Percentiles rank a stretch among this genome's conserved stretches.
Evolutionary conservation across 345 rosid species (phyloP).

Genomic region (Rhizophora apiculata): DNA sequence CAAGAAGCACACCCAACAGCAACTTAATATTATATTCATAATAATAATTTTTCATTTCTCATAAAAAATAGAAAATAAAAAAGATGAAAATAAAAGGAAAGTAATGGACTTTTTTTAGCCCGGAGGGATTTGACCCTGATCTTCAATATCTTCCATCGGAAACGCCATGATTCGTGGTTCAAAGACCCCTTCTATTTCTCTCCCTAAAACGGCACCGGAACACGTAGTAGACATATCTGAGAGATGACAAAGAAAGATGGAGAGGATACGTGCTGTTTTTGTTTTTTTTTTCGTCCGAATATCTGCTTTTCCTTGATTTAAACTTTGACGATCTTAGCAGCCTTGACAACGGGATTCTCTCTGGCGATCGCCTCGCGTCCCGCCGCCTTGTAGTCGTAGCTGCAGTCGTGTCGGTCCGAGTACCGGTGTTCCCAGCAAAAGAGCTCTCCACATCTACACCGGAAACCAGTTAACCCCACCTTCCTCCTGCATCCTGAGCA

Average conservation of each 20-base stretch:
- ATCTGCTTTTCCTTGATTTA: slow-evolving; percentile 11
- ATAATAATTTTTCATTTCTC: slow-evolving; percentile 33
- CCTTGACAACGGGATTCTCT: slow-evolving; percentile 93
- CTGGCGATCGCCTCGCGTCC: slow-evolving; percentile 93
- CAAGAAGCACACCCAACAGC: too few species aligned
- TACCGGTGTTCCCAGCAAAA: slow-evolving; percentile 93
- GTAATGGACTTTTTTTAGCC: slow-evolving; percentile 26
- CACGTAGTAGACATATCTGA: too few species aligned
- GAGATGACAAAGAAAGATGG: slow-evolving; percentile 1
- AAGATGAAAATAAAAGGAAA: not conserved
- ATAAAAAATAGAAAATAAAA: slow-evolving; percentile 2
- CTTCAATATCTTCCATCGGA: not conserved
- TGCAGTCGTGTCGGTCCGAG: slow-evolving; percentile 92
- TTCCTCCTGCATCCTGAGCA: slow-evolving; percentile 82
- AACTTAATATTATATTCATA: not conserved
- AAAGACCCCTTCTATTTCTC: not conserved
- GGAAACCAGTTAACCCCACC: slow-evolving; percentile 94
- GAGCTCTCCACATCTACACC: slow-evolving; percentile 95
- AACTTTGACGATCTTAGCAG: slow-evolving; percentile 90
- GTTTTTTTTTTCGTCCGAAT: not conserved
- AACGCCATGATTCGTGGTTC: not conserved
- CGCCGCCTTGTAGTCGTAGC: slow-evolving; percentile 87
- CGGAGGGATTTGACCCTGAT: slow-evolving; percentile 11
- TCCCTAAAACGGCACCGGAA: slow-evolving; percentile 4
- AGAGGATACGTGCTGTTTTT: slow-evolving; percentile 11